Evolutionary conservation across 495 filamentous ascomycete species (phyloP).

Genomic region (Aspergillus baeticus): DNA sequence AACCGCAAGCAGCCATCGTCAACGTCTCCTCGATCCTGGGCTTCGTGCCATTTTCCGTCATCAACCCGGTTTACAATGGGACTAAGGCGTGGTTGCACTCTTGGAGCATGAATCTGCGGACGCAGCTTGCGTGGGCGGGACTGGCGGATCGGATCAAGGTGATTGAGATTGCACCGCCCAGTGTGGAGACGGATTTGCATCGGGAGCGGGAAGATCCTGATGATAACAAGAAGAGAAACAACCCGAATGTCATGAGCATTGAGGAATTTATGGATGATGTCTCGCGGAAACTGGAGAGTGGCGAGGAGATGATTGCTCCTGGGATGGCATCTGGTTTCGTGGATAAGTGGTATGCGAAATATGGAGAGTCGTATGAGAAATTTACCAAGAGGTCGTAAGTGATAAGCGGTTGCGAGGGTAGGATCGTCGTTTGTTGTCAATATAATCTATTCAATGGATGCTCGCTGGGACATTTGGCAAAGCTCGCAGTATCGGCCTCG

Average conservation of each 20-base stretch:
- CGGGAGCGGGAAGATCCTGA: constrained; percentile 48
- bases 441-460: too few relatives aligned
- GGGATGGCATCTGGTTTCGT: constrained; percentile 27
- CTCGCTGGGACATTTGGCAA: too few relatives aligned
- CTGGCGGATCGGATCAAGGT: constrained; percentile 32
- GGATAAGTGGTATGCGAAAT: constrained; percentile 35
- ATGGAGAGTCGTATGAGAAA: constrained; percentile 25
- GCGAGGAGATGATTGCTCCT: constrained; percentile 38
- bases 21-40: constrained; percentile 48
- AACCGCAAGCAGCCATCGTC: constrained; percentile 34
- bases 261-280: constrained; percentile 48
- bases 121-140: constrained; percentile 32
- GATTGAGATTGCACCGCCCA: constrained; percentile 49
- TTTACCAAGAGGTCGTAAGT: background rate
- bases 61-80: constrained; percentile 50
- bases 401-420: background rate
- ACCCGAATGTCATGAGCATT: constrained; percentile 34
- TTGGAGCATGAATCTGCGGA: constrained; percentile 45
- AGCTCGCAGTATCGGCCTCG: too few relatives aligned
- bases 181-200: constrained; percentile 47
- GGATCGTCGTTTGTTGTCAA: background rate
- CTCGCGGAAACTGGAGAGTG: constrained; percentile 30
- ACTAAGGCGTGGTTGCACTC: constrained; percentile 51
- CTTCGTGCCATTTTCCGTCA: constrained; percentile 38
- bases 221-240: constrained; percentile 52